Base-by-base conservation (phyloP, 2,329 filamentous ascomycete species). In the Pseudogymnoascus sp. region DNA sequence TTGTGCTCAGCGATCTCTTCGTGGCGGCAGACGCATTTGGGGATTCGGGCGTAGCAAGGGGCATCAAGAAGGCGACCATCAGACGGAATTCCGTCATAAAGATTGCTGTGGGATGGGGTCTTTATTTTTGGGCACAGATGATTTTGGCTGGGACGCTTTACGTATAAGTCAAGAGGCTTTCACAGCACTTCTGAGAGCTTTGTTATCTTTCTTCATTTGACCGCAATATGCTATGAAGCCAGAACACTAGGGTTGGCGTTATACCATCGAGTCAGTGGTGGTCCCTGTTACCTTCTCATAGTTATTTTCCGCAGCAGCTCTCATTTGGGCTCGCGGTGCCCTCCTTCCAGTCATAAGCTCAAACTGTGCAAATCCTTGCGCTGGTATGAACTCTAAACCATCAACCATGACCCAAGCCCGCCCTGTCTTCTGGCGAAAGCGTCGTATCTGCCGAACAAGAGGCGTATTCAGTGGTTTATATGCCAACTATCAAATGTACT, bases 281-380 rank as follows among this genome's bases (percentile, higher is more conserved):
- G n/a, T 12, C n/a, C 49, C 49, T 34, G 49, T 56, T 12, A 56
- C 49, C 49, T 56, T 56, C 49, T 56, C 49, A 56, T 56, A 56
- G 25, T 56, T 56, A 21, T 56, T 60, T 31, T 62, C 60, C 4
- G 18, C 42, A 7, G 49, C 49, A 9, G 49, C 49, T 56, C 88
- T 82, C 89, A 93, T 93, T 38, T 89, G 74, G 49, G 84, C 77
- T 25, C 89, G 82, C 1, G 89, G 89, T 14, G 88, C 88, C 72
- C 87, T 83, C 56, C 88, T 80, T 0, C 89, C 89, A 0, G 89
- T 92, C 72, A 93, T 91, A 2, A 93, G 75, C 74, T 93, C 90
- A 70, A 93, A 93, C 69, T 93, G 89, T 1, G 89, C 89, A 74
- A 90, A 90, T 0, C 88, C 90, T 71, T 93, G 89, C 72, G 93